Conservation (phyloP, 345 rosid genomes). For the Eucalyptus marginata region DNA sequence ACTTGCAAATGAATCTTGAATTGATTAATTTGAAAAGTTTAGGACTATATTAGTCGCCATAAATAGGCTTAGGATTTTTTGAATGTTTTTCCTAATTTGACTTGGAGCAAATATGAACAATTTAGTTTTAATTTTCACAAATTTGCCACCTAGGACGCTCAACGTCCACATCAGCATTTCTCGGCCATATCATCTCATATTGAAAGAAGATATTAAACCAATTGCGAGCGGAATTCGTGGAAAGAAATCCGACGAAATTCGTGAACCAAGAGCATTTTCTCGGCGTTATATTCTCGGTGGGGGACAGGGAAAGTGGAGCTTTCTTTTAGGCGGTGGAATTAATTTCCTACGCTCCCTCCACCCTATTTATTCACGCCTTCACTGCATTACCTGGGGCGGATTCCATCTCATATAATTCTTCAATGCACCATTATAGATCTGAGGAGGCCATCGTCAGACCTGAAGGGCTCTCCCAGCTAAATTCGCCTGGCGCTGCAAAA, state of each 20-base stretch:
- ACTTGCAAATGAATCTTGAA: not conserved
- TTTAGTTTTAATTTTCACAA: not conserved
- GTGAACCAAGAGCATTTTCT: not conserved
- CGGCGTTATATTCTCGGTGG: not conserved
- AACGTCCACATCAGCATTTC: not conserved
- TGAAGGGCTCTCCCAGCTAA: not conserved
- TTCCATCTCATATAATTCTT: not conserved
- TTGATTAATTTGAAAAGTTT: not conserved
- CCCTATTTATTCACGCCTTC: not conserved
- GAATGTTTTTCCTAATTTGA: not conserved
- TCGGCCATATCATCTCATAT: not conserved
- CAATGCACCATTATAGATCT: not conserved
- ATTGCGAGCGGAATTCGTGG: not conserved
- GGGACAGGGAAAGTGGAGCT: not conserved
- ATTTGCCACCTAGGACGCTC: not conserved
- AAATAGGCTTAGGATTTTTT: no score
- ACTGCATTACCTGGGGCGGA: not conserved
- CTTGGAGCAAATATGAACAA: not conserved
- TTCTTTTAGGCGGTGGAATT: not conserved
- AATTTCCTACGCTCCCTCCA: not conserved
- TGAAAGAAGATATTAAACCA: not conserved
- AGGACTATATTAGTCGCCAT: not conserved
- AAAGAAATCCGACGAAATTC: not conserved
- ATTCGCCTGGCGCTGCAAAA: not conserved
- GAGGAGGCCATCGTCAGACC: not conserved